A percentile compares a stretch with the other conserved stretches of the same genome.
phyloP scores from a whole-genome alignment of 768 basidiomycete genomes.

The Clitopilus hobsonii region DNA sequence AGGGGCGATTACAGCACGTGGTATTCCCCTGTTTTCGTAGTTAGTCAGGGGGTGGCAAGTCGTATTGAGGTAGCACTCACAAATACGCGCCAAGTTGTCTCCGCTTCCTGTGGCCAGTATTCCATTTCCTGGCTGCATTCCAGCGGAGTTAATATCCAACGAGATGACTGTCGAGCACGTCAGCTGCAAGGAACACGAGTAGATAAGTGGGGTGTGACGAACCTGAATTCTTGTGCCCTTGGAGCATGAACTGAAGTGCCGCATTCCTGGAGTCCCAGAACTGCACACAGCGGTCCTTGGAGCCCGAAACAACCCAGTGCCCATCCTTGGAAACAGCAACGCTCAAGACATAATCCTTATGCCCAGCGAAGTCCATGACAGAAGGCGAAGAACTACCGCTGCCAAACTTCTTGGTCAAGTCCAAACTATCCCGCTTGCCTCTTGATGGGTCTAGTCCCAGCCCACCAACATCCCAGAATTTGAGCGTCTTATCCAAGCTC shows the following conservation, averaged over 20 bases:
- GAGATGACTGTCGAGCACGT: slow-evolving; percentile 36
- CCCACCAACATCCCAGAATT: slow-evolving; percentile 82
- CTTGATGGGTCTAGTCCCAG: slow-evolving; percentile 62
- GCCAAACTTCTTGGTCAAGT: slow-evolving; percentile 3
- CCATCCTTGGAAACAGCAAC: slow-evolving; percentile 86
- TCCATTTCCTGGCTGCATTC: slow-evolving; percentile 16
- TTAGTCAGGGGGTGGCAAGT: background rate
- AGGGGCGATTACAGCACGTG: slow-evolving; percentile 8
- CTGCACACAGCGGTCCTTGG: slow-evolving; percentile 93
- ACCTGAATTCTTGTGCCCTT: slow-evolving; percentile 61
- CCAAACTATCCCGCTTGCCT: slow-evolving; percentile 25
- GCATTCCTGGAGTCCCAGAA: slow-evolving; percentile 81
- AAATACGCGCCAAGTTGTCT: slow-evolving; percentile 52
- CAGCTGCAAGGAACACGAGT: background rate
- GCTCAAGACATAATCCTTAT: slow-evolving; percentile 69
- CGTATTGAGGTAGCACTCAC: slow-evolving; percentile 24
- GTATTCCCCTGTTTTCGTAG: slow-evolving; percentile 12
- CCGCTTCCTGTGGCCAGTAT: slow-evolving; percentile 50
- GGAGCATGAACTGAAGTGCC: slow-evolving; percentile 89
- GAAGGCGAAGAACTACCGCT: slow-evolving; percentile 50
- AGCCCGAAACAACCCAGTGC: slow-evolving; percentile 90
- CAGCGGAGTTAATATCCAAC: slow-evolving; percentile 42
- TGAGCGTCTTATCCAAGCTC: slow-evolving; percentile 84
- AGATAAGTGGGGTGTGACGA: slow-evolving; percentile 15
- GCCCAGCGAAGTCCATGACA: slow-evolving; percentile 84